Evolutionary conservation across 441 rosid species (phyloP).

Genomic region (Erodium moschatum): DNA sequence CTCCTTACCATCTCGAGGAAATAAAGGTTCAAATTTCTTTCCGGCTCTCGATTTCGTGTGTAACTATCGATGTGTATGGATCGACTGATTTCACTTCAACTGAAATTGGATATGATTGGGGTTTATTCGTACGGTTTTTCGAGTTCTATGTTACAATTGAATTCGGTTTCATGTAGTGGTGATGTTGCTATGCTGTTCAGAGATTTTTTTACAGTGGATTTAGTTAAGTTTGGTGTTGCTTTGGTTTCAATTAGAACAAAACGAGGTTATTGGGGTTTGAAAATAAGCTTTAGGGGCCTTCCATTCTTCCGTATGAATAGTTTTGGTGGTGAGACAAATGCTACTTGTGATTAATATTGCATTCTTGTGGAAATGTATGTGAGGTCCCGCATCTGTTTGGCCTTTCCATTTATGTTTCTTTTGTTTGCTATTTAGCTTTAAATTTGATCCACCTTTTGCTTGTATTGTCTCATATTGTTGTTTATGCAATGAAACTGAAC

Average conservation of each 20-base stretch:
- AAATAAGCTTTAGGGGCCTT: background rate
- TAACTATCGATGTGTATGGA: background rate
- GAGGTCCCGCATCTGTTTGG: background rate
- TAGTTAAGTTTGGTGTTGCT: background rate
- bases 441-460: background rate
- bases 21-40: background rate
- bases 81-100: background rate
- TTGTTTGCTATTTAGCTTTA: background rate
- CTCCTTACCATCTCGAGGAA: conserved; percentile 13
- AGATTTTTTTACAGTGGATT: background rate
- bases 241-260: background rate
- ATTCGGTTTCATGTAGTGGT: background rate
- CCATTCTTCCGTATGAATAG: background rate
- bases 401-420: background rate
- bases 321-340: background rate
- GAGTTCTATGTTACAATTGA: background rate
- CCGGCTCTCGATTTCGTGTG: background rate
- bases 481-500: background rate
- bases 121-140: too few relatives aligned
- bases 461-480: background rate
- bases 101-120: background rate
- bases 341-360: background rate
- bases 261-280: background rate
- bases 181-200: background rate
- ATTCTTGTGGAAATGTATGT: background rate